phyloP scores from a whole-genome alignment of 331 rosid species.

The Dryas integrifolia region DNA sequence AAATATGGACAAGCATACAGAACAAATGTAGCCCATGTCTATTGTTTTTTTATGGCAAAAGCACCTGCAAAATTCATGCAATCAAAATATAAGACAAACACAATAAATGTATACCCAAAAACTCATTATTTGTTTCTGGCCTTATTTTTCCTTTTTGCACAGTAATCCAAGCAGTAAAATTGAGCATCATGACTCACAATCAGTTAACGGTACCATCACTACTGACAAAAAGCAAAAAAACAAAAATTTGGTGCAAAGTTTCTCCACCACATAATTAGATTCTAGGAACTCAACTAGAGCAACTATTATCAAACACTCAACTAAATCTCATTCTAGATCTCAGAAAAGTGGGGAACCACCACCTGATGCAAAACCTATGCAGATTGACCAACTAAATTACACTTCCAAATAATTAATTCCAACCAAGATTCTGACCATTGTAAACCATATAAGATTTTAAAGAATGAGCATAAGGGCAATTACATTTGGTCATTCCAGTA shows the following conservation, averaged over 20 bases:
- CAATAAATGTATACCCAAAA: not conserved
- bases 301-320: not conserved
- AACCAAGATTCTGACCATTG: not conserved
- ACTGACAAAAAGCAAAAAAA: not conserved
- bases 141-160: not conserved
- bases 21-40: conserved; percentile 92
- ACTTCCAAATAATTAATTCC: not conserved
- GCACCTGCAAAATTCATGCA: conserved; percentile 67
- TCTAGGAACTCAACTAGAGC: not conserved
- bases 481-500: not conserved
- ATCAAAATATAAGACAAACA: not conserved
- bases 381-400: not conserved
- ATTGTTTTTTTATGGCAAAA: conserved; percentile 97
- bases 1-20: conserved; percentile 95
- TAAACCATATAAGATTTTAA: not conserved
- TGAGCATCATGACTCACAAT: not conserved
- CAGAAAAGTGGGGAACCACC: not conserved
- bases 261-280: not conserved
- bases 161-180: not conserved
- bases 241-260: not conserved
- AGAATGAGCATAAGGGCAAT: not conserved
- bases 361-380: not conserved
- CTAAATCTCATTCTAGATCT: not conserved
- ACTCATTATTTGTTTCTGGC: not conserved
- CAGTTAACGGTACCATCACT: not conserved